Evolutionary conservation across 192 early-diverging fungal genomes (phyloP).

Genomic region (Dissophora ornata): DNA sequence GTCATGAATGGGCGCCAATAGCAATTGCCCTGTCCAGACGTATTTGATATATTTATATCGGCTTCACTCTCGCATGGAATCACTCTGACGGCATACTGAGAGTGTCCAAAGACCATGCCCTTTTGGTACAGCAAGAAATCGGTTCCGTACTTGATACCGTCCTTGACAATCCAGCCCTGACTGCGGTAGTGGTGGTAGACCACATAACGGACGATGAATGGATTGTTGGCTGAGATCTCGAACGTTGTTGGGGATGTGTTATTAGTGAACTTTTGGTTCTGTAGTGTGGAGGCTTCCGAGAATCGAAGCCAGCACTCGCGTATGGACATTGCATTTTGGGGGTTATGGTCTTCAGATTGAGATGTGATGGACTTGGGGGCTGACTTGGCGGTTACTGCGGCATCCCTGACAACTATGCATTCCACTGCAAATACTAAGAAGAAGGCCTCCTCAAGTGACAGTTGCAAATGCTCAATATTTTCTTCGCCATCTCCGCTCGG

Average conservation of each 20-base stretch:
- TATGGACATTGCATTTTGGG: slow-evolving; percentile 32
- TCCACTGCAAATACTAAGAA: slow-evolving; percentile 74
- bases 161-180: slow-evolving; percentile 84
- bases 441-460: slow-evolving; percentile 79
- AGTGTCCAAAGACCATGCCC: slow-evolving; percentile 68
- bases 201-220: slow-evolving; percentile 75
- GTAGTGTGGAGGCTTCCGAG: slow-evolving; percentile 22
- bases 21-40: background rate
- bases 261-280: background rate
- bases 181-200: slow-evolving; percentile 88
- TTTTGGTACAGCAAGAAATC: slow-evolving; percentile 76
- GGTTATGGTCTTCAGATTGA: too few relatives aligned
- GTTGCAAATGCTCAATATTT: slow-evolving; percentile 69
- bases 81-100: slow-evolving; percentile 54
- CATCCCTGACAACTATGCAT: slow-evolving; percentile 59
- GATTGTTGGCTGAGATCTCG: slow-evolving; percentile 26
- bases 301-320: slow-evolving; percentile 56
- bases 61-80: slow-evolving; percentile 2
- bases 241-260: background rate
- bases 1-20: slow-evolving; percentile 1
- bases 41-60: background rate
- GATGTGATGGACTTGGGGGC: too few relatives aligned
- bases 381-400: slow-evolving; percentile 10
- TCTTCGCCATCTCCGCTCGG: background rate
- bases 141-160: slow-evolving; percentile 87